Base-by-base conservation (phyloP, 495 filamentous ascomycete species). In the Aspergillus cristatus region DNA sequence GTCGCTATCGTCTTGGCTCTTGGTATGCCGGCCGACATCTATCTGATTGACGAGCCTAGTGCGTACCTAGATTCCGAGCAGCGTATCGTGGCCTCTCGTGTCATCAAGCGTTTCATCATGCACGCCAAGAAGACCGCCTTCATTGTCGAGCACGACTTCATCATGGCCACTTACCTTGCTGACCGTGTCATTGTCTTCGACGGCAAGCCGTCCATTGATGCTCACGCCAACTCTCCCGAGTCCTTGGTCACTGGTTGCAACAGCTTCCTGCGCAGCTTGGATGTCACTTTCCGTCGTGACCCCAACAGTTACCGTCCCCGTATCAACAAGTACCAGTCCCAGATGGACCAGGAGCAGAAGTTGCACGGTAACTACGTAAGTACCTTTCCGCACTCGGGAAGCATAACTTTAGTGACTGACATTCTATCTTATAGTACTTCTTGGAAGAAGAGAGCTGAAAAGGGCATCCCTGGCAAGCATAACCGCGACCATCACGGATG, bases 101-200 rank as follows among this genome's bases (percentile, higher is more conserved):
- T 97, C 50, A 98, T 98, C 70, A 98, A 98, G 72, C 82, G 91
- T 43, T 98, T 95, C 75, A 96, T 98, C 52, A 98, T 97, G 91
- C 89, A 97, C 72, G 78, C 86, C 40, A 97, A 98, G 81, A 97
- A 97, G 75, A 97, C 91, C 1, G 91, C 93, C 25, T 97, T 98
- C 60, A 78, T 98, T 45, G 91, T 97, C 50, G 91, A 98, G 78
- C 91, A 98, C 82, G 93, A 98, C 78, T 97, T 98, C 70, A 97
- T 96, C 70, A 97, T 97, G 91, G 88, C 87, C 18, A 84, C 91
- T 13, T 98, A 98, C 60, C 78, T 97, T 14, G 91, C 93, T 28
- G 91, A 98, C 53, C 84, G 90, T 48, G 91, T 98, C 54, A 97
- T 98, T 55, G 91, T 97, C 46, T 98, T 98, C 53, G 91, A 95